Percentiles rank a stretch among this genome's conserved stretches.
Evolutionary conservation across 2,329 filamentous ascomycete species (phyloP).

Genomic region (Botrytis porri): DNA sequence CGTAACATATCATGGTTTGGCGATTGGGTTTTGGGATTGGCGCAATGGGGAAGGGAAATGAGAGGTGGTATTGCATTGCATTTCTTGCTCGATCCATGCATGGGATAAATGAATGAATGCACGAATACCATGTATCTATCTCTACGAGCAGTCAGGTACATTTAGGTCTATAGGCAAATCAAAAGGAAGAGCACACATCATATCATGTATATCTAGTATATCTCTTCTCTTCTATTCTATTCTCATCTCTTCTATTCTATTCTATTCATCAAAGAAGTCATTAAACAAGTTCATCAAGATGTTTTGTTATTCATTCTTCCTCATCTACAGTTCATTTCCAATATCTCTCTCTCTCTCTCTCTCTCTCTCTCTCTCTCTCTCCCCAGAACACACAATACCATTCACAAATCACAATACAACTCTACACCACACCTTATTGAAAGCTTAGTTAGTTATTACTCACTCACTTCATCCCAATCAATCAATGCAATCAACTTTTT

Average conservation of each 20-base stretch:
- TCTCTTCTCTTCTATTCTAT: no score
- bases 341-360: neutral
- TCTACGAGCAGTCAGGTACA: neutral
- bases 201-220: neutral
- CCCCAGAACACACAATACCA: neutral
- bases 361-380: neutral
- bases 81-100: neutral
- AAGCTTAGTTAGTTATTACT: no score
- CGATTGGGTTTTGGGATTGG: neutral
- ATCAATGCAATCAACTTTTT: neutral
- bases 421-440: neutral
- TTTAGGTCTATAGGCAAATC: neutral
- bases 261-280: no score
- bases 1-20: neutral
- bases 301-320: no score
- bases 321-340: neutral
- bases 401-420: neutral
- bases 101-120: neutral
- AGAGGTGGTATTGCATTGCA: neutral
- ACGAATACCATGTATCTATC: neutral
- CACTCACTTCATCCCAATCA: no score
- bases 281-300: no score
- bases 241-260: no score
- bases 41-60: neutral
- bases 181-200: neutral